Evolutionary conservation across 192 early-diverging fungal species (phyloP), one percentile per base, ranked within the genome.

Genomic region (Fimicolochytrium jonesii): DNA sequence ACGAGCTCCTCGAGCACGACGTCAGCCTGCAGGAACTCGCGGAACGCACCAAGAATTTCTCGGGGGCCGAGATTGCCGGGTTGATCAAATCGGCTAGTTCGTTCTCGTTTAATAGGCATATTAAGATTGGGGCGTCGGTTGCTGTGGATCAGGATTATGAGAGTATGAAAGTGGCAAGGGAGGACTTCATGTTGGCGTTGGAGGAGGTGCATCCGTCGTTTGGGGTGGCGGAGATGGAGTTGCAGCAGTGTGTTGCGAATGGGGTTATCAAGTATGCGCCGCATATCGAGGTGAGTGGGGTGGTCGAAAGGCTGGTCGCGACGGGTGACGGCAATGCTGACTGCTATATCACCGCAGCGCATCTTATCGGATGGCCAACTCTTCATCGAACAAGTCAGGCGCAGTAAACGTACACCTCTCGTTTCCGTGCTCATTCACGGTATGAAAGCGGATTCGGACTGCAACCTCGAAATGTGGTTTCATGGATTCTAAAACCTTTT

Each of bases 101-200:
- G 2, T 99, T 90, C 80, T 90, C 96, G 2, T 94, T 99, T 70
- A 95, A 90, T 66, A 82, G 96, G 35, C 93, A 99, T 66, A 86
- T 99, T 68, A 92, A 94, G 71, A 68, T 94, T 43, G 94, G 89
- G n/a, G 86, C 83, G 9, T 72, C 87, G 25, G 93, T 91, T 18
- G 83, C 83, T 18, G 86, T 96, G 0, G 72, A 88, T 13, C 79
- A 84, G 48, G 94, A 99, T 72, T 80, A 92, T 18, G 89, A 93
- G 5, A 85, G 92, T 45, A 87, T 99, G 77, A 90, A 90, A 77
- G 84, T 99, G 13, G 76, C 79, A 29, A 74, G 87, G 34, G 82
- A 86, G 13, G 94, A 99, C 72, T 97, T 99, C 70, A 49, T 94
- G 33, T 74, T 78, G 30, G 92, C 94, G 6, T 75, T 99, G 22